These are phyloP conservation scores for Pichia insulana DNA, from an alignment of 805 yeast genomes.

Conservation along the genomic window DNA sequence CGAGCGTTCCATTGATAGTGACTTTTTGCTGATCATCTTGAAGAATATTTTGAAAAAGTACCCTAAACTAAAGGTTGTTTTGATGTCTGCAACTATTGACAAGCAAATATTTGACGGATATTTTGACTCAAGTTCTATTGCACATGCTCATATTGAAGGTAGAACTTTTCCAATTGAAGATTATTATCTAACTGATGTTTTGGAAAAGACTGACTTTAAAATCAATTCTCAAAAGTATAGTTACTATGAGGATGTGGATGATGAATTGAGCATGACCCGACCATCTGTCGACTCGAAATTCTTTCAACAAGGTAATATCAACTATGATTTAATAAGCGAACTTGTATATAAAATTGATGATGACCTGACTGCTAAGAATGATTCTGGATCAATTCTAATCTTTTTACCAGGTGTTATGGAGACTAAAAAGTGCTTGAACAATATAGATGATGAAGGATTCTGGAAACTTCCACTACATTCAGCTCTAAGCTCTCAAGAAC, in stretches of 20 bases:
- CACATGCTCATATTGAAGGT: constrained; percentile 78
- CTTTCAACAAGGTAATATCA: constrained; percentile 59
- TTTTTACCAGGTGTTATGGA: constrained; percentile 91
- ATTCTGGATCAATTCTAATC: constrained; percentile 67
- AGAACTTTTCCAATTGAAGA: constrained; percentile 89
- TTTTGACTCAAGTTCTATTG: constrained; percentile 38
- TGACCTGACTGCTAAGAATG: constrained; percentile 32
- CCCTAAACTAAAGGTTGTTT: constrained; percentile 54
- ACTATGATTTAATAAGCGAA: constrained; percentile 60
- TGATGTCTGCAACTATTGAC: constrained; percentile 94
- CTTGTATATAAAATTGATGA: constrained; percentile 47
- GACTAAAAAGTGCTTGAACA: constrained; percentile 56
- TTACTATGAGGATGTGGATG: constrained; percentile 7
- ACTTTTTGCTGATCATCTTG: constrained; percentile 68
- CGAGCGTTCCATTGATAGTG: constrained; percentile 87
- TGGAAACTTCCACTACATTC: constrained; percentile 77
- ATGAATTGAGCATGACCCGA: constrained; percentile 30
- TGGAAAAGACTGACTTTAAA: constrained; percentile 49
- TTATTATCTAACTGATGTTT: constrained; percentile 57
- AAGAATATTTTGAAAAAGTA: constrained; percentile 47
- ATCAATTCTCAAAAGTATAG: constrained; percentile 23
- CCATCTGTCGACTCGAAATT: constrained; percentile 62
- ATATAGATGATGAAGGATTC: constrained; percentile 22
- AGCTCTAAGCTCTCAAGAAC: constrained; percentile 75
- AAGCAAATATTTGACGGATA: constrained; percentile 56